Evolutionary conservation across 345 rosid species (phyloP), one percentile per base, ranked within the genome.

Genomic region (Eucalyptus sideroxylon): DNA sequence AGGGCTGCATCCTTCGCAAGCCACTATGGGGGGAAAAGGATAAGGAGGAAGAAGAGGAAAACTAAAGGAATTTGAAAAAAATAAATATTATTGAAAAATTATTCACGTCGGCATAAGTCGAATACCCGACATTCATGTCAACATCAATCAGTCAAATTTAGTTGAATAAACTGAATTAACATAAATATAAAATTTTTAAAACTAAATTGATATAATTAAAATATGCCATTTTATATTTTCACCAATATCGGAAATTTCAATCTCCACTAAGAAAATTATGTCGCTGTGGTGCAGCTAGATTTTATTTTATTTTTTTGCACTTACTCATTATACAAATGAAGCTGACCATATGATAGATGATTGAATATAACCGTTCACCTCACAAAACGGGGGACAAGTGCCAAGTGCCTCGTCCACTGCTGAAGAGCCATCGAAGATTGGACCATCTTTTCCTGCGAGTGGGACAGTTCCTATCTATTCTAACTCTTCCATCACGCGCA

Each of bases 81-180:
- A 56, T 6, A 53, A 0, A 56, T 24, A 56, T 53, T 53, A 56
- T 56, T 23, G 10, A 56, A 56, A 56, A 56, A 56, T 56, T 4
- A 23, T 56, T 24, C 6, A 24, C 2, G 1, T 56, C 1, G 4
- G 0, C 4, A 10, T 24, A 2, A 19, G 0, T 21, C 0, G 10
- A 1, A 55, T 19, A 2, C 8, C 2, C 1, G 2, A 55, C 26
- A 55, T 55, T 19, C 0, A 55, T 3, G 5, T 55, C 2, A 1
- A 0, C 1, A 55, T 4, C 6, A 9, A 56, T 24, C 30, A 10
- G 0, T 0, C 6, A 56, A 56, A 56, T 4, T 0, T 56, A 56
- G 1, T 56, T 11, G 0, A 1, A 56, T 56, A 24, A 3, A 24
- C 1, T 56, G 5, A 56, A 56, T 24, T 56, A 24, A 23, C 13